Evolutionary conservation across 2,329 filamentous ascomycete species (phyloP).

Genomic region (Nectriaceae sp.): DNA sequence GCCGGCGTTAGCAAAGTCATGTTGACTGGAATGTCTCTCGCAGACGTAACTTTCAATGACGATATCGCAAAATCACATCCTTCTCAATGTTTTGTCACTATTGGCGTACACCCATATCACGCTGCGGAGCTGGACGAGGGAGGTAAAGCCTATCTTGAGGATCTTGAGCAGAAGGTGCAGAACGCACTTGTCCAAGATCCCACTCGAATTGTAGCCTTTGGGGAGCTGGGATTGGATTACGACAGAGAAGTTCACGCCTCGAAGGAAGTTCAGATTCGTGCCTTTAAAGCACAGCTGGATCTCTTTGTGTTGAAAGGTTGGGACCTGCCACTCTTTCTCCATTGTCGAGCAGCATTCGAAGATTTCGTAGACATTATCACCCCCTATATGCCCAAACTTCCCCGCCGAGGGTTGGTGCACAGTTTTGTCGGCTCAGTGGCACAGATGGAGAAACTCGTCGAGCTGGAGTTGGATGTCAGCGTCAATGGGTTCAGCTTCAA

Average conservation of each 20-base stretch:
- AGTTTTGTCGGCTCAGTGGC: conserved; percentile 25
- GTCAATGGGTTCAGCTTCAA: conserved; percentile 52
- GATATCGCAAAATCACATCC: conserved; percentile 31
- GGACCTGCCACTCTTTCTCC: conserved; percentile 27
- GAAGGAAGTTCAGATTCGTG: conserved; percentile 32
- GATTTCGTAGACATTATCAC: conserved; percentile 36
- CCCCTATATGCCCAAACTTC: conserved; percentile 35
- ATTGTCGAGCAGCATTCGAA: conserved; percentile 29
- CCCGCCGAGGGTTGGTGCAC: conserved; percentile 25
- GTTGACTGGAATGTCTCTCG: conserved; percentile 40
- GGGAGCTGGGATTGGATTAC: conserved; percentile 53
- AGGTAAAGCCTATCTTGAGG: conserved; percentile 22
- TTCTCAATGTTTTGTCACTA: conserved; percentile 43
- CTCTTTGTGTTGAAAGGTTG: conserved; percentile 26
- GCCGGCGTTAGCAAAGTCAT: conserved; percentile 45
- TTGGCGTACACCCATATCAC: conserved; percentile 54
- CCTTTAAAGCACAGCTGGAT: conserved; percentile 27
- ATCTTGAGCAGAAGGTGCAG: conserved; percentile 26
- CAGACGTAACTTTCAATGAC: conserved; percentile 31
- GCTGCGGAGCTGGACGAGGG: conserved; percentile 42
- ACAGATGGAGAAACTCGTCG: conserved; percentile 28
- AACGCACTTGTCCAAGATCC: conserved; percentile 24
- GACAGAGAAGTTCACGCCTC: conserved; percentile 45
- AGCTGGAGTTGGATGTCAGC: conserved; percentile 24
- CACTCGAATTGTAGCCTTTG: conserved; percentile 44